Conservation (phyloP, 176 grass and related monocot species). For the Melocanna baccifera region DNA sequence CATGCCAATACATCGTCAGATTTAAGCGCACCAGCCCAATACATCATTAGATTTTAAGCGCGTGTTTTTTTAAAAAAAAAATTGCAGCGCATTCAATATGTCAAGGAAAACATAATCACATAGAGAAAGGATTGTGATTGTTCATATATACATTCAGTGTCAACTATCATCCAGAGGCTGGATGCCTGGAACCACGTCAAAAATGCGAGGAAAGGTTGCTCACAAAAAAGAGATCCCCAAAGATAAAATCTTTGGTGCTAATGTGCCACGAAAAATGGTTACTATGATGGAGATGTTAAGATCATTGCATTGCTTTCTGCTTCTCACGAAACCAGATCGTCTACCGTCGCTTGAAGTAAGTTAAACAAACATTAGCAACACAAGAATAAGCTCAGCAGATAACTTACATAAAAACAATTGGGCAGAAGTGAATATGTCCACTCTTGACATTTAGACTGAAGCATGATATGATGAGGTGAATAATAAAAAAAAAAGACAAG, state of each 20-base stretch:
- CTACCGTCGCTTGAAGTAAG: conserved; percentile 46
- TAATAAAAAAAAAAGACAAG: conserved; percentile 7
- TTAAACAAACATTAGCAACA: conserved; percentile 5
- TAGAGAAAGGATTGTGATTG: not conserved
- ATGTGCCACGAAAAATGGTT: not conserved
- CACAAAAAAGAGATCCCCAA: not conserved
- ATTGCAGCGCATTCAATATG: not conserved
- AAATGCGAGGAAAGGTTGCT: conserved; percentile 2
- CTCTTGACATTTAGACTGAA: not conserved
- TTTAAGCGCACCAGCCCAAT: too few relatives aligned
- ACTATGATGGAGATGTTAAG: not conserved
- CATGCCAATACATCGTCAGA: too few relatives aligned
- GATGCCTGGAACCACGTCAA: conserved; percentile 1
- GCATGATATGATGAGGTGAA: not conserved
- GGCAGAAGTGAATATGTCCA: not conserved
- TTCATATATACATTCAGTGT: not conserved
- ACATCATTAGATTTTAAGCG: too few relatives aligned
- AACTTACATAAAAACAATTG: not conserved
- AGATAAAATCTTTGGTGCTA: not conserved
- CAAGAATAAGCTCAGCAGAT: not conserved
- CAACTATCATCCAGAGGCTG: not conserved
- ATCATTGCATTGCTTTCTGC: not conserved
- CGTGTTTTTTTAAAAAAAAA: too few relatives aligned
- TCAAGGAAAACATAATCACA: not conserved
- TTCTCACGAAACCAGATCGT: not conserved